Evolutionary conservation across 148 eudicot genomes (phyloP), one percentile per base, ranked within the genome.

Genomic region (Beta vulgaris): DNA sequence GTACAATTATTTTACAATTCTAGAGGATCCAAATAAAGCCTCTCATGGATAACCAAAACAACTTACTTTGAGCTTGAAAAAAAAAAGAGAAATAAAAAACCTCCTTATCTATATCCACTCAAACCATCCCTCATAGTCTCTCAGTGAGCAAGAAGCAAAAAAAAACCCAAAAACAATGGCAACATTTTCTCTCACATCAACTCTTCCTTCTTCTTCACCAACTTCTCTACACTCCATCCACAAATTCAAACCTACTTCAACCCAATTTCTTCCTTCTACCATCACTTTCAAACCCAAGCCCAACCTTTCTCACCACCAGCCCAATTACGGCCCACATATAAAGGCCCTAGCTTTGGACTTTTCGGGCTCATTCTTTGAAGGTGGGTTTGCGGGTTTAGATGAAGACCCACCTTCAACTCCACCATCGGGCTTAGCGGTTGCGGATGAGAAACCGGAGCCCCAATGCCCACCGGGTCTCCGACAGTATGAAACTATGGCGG

Each of bases 381-480:
- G 89, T 23, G 96, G 91, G 11, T 85, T 92, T 32, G 81, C 82
- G 3, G 88, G 88, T 2, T 75, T 78, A 3, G 91, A 88, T 8
- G 87, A 82, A 3, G 85, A 82, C 66, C 86, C 88, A 2, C 78
- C 88, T 0, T 53, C 80, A n/a, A 69, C 71, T 4, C 57, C 85
- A 1, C 31, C 88, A 54, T 42, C 80, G 57, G 84, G 78, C 4
- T 37, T 77, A 1, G 73, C 84, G 1, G 86, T 84, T 7, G 77
- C 78, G 9, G 90, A 90, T 72, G 92, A 90, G 15, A 89, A 87
- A 75, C 88, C 87, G 73, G 93, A 95, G 80, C 83, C 84, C 3
- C 91, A 85, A 68, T 92, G 97, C 72, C 98, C 98, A 0, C 97
- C 97, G 9, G 98, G 98, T 3, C 89, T 95, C 58, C 83, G 98